Base-by-base conservation (phyloP, 352 stramenopile species). In the Phytopythium litorale region DNA sequence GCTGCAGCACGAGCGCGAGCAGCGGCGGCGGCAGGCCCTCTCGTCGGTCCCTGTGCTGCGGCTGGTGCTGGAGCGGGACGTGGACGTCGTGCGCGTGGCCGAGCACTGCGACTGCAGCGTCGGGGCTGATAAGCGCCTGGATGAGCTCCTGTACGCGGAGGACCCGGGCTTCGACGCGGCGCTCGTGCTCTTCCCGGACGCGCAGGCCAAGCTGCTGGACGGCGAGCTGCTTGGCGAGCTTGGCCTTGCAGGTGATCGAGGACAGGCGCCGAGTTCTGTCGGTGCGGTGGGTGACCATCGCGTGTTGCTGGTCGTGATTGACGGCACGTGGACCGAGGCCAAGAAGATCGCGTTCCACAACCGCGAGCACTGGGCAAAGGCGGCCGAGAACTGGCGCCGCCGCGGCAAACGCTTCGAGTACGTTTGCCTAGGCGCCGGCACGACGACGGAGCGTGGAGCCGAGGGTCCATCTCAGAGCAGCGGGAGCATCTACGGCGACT, bases 321-420 rank as follows among this genome's bases (percentile, higher is more conserved):
- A 94, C 43, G 84, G 84, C 51, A 94, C 84, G 52, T 94, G 84
- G 84, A 87, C 76, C 16, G 79, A 94, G 55, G 84, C 84, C 60
- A 94, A 92, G 75, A 87, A 89, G 63, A 84, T 93, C 35, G 72
- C 85, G 37, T 72, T 79, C 62, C 65, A 76, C 49, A 87, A 78
- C 56, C 62, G 67, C 13, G 19, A 9, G n/a, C 72, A 78, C 38
- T 84, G 80, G 65, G 60, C 72, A n/a, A 43, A 58, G 15, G 60
- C 84, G 30, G 72, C 74, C 7, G 33, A 32, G 16, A 45, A 65
- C 18, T 76, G 67, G 57, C 65, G 64, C 7, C 32, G 43, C 3
- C 33, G 70, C 21, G 70, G 67, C n/a, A 63, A 61, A 11, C 42
- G 32, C 1, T 75, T 89, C 19, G 67, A 79, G 54, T 91, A 79